Base-by-base conservation (phyloP, 2,329 filamentous ascomycete genomes). In the Fusarium robinianum region DNA sequence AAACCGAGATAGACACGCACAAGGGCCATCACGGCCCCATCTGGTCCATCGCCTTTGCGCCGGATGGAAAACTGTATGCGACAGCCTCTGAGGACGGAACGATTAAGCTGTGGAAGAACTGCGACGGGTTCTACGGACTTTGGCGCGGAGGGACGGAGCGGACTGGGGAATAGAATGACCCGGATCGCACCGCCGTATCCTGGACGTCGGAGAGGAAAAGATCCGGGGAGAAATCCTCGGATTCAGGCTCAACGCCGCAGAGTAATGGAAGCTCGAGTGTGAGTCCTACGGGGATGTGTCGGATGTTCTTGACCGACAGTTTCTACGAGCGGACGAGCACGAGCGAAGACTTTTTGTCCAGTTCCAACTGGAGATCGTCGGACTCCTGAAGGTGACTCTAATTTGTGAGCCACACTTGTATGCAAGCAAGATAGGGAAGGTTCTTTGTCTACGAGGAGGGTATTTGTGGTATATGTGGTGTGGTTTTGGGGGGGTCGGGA, bases 1-100 rank as follows among this genome's bases (percentile, higher is more conserved):
- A 87, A 58, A 78, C 80, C 55, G 90, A 96, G 67, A 73, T 96
- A 29, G 94, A 97, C 66, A 86, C 92, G 9, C 89, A 95, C 72
- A 96, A 96, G 71, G 94, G 94, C 16, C 94, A 99, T 60, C 94
- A 99, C 63, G 94, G 94, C 2, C 92, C 92, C 2, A 94, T 99
- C 51, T 99, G 94, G 94, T 96, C 90, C 5, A 84, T 95, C 47
- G 86, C 87, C 43, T 99, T 96, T 69, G 94, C 91, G 1, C 94
- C 94, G 0, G 94, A 99, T 63, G 91, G 91, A 32, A 96, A 95
- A 66, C 75, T 99, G 6, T 99, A 97, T 65, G 94, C 91, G 2
- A 99, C 94, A 2, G 94, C 89, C 19, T 96, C 91, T 34, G 94
- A 99, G 66, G 94, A 99, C 62, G 94, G 94, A 26, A 99, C 94